Evolutionary conservation across 345 rosid species (phyloP).

Genomic region (Brassica cretica): DNA sequence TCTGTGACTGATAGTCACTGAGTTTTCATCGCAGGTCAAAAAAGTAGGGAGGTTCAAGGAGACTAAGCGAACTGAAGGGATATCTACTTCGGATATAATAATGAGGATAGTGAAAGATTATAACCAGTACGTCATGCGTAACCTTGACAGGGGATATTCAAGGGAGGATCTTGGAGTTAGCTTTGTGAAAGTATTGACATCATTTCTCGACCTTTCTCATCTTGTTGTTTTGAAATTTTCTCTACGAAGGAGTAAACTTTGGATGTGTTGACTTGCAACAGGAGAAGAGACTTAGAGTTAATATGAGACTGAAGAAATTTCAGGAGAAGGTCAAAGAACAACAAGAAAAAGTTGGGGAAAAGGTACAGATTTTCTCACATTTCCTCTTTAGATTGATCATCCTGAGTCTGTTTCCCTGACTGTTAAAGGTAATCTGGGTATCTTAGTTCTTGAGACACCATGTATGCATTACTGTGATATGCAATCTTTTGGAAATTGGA

Average conservation of each 20-base stretch:
- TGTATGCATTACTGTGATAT: background rate
- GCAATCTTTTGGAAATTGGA: background rate
- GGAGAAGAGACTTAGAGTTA: conserved; percentile 68
- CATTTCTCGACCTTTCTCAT: background rate
- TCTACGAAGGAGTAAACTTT: background rate
- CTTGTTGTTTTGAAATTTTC: background rate
- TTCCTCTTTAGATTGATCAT: background rate
- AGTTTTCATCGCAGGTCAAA: conserved; percentile 44
- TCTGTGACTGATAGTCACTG: background rate
- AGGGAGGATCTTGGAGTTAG: conserved; percentile 70
- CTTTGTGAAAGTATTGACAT: conserved; percentile 60
- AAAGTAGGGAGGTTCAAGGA: conserved; percentile 57
- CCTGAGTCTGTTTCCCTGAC: background rate
- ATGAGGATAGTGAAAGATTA: conserved; percentile 72
- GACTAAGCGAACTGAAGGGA: conserved; percentile 64
- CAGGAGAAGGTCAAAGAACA: conserved; percentile 64
- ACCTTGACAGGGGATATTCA: conserved; percentile 65
- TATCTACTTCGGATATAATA: conserved; percentile 66
- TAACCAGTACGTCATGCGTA: conserved; percentile 64
- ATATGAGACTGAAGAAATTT: conserved; percentile 53
- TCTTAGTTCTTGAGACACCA: background rate
- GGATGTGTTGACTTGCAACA: conserved; percentile 24
- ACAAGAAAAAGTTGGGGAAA: conserved; percentile 55
- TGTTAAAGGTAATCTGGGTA: background rate
- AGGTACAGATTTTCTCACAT: conserved; percentile 32